Base-by-base conservation (phyloP, 2,329 filamentous ascomycete species). In the Neofusicoccum cordaticola region DNA sequence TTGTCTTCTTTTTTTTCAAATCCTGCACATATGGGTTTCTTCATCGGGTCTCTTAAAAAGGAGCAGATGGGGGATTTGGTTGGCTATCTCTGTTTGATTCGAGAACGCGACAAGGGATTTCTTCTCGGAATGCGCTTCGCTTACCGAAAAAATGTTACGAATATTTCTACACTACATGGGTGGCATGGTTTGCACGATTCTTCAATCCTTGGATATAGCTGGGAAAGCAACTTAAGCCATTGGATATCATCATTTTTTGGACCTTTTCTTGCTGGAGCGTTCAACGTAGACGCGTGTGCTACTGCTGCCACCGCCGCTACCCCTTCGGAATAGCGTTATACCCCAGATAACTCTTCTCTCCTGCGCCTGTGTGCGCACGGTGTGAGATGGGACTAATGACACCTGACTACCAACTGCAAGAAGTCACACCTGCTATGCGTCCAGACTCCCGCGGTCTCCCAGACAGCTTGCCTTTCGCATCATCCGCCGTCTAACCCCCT, bases 141-240 rank as follows among this genome's bases (percentile, higher is more conserved):
- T 37, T 13, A n/a, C 37, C 15, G n/a, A 60, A 60, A 60, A 6
- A 60, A 47, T 37, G 42, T 60, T 60, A 60, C 56, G 56, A 60
- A 45, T 47, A n/a, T 37, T 60, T 60, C 47, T 35, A 37, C 11
- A n/a, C 19, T 22, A 34, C 12, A 13, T 39, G 31, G 56, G 56
- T 44, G 56, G 42, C 42, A 47, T 47, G 27, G n/a, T 60, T 45
- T 47, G 41, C 41, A 47, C 22, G 45, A 12, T 22, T 19, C 22
- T 35, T 35, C 12, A 19, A 31, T 31, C n/a, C 31, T 34, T 60
- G 42, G 6, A 35, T 37, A 37, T 60, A 60, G 39, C 15, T 44
- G 39, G 31, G 56, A 60, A 60, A 60, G 27, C 56, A 60, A 60
- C 31, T 15, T 44, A 44, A 44, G 11, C 9, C 41, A 9, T 60